Conservation (phyloP, 2,329 filamentous ascomycete genomes). For the Fusarium anthophilum region DNA sequence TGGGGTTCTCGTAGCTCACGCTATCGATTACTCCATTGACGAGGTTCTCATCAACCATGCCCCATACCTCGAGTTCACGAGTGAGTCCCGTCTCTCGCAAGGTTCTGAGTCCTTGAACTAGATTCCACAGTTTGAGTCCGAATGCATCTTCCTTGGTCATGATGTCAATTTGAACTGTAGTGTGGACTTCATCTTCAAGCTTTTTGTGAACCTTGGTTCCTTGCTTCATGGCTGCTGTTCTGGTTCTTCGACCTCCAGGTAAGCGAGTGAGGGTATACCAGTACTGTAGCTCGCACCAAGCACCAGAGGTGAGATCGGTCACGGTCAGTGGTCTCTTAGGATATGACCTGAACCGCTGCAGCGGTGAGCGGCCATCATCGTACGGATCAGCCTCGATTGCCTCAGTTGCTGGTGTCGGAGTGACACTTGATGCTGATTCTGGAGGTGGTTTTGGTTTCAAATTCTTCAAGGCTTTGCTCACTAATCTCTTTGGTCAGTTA, state of each 20-base stretch:
- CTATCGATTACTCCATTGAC: slow-evolving; percentile 93
- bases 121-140: slow-evolving; percentile 87
- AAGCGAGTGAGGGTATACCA: slow-evolving; percentile 83
- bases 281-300: slow-evolving; percentile 97
- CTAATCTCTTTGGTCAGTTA: slow-evolving; percentile 76
- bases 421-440: slow-evolving; percentile 22
- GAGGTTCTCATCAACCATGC: slow-evolving; percentile 80
- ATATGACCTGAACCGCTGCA: slow-evolving; percentile 80
- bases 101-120: slow-evolving; percentile 84
- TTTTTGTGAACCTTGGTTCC: slow-evolving; percentile 83
- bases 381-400: slow-evolving; percentile 15
- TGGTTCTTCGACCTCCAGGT: slow-evolving; percentile 75
- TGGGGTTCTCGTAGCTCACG: slow-evolving; percentile 79
- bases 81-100: slow-evolving; percentile 76
- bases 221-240: slow-evolving; percentile 83
- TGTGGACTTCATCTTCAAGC: slow-evolving; percentile 87
- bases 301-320: slow-evolving; percentile 85
- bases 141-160: slow-evolving; percentile 82
- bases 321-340: slow-evolving; percentile 85
- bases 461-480: slow-evolving; percentile 55
- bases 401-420: slow-evolving; percentile 8
- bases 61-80: slow-evolving; percentile 86
- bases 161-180: slow-evolving; percentile 76
- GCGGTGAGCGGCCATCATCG: slow-evolving; percentile 61
- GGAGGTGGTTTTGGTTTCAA: slow-evolving; percentile 27